Evolutionary conservation across 192 early-diverging fungal species (phyloP), one percentile per base, ranked within the genome.

Genomic region (Entrophospora sp.): DNA sequence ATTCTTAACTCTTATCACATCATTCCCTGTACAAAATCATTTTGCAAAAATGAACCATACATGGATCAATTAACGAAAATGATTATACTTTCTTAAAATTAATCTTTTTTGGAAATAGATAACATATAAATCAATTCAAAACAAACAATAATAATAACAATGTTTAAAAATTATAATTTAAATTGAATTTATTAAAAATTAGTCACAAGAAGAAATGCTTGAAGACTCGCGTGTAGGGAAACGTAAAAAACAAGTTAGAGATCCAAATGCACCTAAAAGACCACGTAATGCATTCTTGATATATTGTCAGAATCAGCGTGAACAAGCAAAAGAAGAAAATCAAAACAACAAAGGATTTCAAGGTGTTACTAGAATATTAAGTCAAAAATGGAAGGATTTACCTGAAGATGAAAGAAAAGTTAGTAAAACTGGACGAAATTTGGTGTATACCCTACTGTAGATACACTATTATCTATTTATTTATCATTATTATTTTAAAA

Each of bases 241-340:
- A 37, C 61, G 69, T 31, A 67, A 64, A 57, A 70, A 70, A 14
- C 71, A 65, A 52, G 68, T 70, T 34, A 74, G 66, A 49, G 76
- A 78, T 61, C 76, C 73, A 14, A 75, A 72, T 57, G 73, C 73
- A 22, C 76, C 76, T n/a, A 78, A 78, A 38, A 56, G 73, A 10
- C 76, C 76, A 5, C 64, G 69, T 27, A 75, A 75, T 40, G 76
- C 72, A 14, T 75, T 78, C 53, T 75, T 73, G 37, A 42, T 73
- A 7, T 78, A 75, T 40, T 75, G 76, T 31, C 66, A 74, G 36
- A 48, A 67, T 49, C 70, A 78, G 51, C 68, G 76, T 9, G 71
- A 74, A 43, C 70, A 68, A 42, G 68, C 75, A 22, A 78, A 75
- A 58, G 76, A 78, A 44, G 71, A 75, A 32, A 46, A 72, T 8